Percentiles rank a stretch among this genome's conserved stretches.
Conservation (phyloP, 2,329 filamentous ascomycete species). For the Periconia sp. region DNA sequence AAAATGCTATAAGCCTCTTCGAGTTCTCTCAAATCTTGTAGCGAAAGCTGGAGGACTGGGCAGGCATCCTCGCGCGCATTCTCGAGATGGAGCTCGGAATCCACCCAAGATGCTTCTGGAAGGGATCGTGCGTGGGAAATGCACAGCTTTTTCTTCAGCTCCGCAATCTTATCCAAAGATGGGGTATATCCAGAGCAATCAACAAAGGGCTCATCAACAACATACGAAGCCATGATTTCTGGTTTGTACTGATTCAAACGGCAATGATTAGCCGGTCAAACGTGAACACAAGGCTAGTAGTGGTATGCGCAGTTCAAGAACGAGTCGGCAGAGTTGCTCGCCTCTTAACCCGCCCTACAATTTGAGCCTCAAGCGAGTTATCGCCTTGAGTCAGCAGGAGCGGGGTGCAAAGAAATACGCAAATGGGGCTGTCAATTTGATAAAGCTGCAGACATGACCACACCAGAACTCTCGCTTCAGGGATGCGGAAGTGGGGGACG, state of each 20-base stretch:
- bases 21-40: conserved; percentile 3
- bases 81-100: neutral
- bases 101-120: conserved; percentile 1
- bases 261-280: neutral
- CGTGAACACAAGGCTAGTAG: too few species aligned
- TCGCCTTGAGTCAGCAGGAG: neutral
- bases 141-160: conserved; percentile 5
- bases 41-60: conserved; percentile 2
- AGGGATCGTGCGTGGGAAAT: neutral
- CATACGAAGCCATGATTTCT: neutral
- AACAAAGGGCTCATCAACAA: neutral
- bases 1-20: conserved; percentile 3
- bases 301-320: neutral
- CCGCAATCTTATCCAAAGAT: neutral
- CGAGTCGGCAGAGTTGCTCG: neutral
- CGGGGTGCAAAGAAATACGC: neutral
- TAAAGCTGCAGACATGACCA: neutral
- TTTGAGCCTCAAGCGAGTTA: neutral
- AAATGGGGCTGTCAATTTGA: neutral
- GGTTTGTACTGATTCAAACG: neutral
- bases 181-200: conserved; percentile 4
- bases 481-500: neutral
- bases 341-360: neutral
- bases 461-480: neutral
- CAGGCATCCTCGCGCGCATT: neutral